Conservation (phyloP, 345 rosid genomes). For the Orychophragmus violaceus region DNA sequence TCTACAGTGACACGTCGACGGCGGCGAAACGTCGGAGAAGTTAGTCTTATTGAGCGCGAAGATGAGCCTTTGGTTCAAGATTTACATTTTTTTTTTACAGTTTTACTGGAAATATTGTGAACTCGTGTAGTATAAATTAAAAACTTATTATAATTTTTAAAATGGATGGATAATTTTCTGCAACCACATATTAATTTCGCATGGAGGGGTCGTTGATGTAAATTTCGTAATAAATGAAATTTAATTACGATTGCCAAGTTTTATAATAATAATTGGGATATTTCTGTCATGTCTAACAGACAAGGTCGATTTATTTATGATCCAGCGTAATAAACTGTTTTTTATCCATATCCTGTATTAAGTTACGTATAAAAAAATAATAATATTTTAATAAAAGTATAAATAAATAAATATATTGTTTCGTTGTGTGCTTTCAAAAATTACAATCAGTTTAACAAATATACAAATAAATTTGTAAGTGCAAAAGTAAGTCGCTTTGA, state of each 20-base stretch:
- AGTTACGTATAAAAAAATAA: neutral
- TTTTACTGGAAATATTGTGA: constrained; percentile 19
- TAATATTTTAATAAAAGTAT: too few species aligned
- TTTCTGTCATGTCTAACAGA: neutral
- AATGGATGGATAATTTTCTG: constrained; percentile 14
- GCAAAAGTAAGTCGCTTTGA: too few species aligned
- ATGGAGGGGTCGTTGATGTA: constrained; percentile 30
- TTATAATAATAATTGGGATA: constrained; percentile 17
- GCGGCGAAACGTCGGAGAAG: constrained; percentile 19
- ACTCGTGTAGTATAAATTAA: neutral
- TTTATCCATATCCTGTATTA: neutral
- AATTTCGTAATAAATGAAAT: constrained; percentile 23
- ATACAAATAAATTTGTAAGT: neutral
- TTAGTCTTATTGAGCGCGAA: constrained; percentile 6
- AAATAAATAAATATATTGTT: neutral
- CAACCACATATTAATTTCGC: constrained; percentile 15
- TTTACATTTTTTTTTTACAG: constrained; percentile 17
- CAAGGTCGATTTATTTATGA: neutral
- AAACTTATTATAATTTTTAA: neutral
- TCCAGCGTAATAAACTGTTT: neutral
- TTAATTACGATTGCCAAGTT: constrained; percentile 12
- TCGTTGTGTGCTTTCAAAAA: neutral
- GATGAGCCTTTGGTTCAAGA: constrained; percentile 10
- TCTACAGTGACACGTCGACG: constrained; percentile 14
- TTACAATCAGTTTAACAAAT: neutral